These are phyloP conservation scores for Tetracladium maxilliforme DNA, from an alignment of 2,329 filamentous ascomycete genomes.

Conservation along the genomic window DNA sequence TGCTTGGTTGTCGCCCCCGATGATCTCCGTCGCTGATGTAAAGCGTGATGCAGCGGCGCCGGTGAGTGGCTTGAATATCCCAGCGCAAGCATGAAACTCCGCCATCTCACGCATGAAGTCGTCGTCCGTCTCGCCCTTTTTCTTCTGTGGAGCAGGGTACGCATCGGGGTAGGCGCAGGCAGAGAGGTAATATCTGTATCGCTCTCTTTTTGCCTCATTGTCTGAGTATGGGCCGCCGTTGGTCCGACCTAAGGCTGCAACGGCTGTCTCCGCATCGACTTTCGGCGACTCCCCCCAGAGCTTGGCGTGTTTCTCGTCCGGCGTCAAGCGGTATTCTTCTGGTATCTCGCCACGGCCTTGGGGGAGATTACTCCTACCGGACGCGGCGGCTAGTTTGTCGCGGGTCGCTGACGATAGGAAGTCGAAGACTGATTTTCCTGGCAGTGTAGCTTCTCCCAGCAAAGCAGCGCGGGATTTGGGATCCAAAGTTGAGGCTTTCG, in stretches of 20 bases:
- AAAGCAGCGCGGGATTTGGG: conserved; percentile 63
- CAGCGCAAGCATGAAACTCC: conserved; percentile 57
- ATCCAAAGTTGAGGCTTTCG: conserved; percentile 62
- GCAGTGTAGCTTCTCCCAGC: conserved; percentile 66
- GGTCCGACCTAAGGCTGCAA: conserved; percentile 53
- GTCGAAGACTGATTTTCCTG: conserved; percentile 91
- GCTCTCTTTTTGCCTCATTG: conserved; percentile 60
- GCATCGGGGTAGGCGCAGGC: too few relatives aligned
- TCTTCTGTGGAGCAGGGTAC: too few relatives aligned
- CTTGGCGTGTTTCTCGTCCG: conserved; percentile 45
- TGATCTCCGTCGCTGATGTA: conserved; percentile 35
- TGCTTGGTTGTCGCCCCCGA: conserved; percentile 5
- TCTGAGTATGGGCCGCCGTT: conserved; percentile 66
- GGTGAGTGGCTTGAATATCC: conserved; percentile 83
- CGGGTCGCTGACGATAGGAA: conserved; percentile 69
- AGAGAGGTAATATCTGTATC: conserved; percentile 66
- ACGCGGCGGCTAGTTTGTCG: conserved; percentile 59
- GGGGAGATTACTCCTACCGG: conserved; percentile 65
- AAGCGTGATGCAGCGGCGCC: conserved; percentile 90
- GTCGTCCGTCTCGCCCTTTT: conserved; percentile 39
- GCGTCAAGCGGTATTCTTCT: conserved; percentile 43
- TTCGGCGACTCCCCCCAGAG: conserved; percentile 44
- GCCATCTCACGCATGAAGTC: conserved; percentile 69
- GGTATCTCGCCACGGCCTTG: conserved; percentile 63
- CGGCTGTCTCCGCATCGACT: conserved; percentile 50